Conservation (phyloP, 2,329 filamentous ascomycete species). For the Xylariaceae sp. region DNA sequence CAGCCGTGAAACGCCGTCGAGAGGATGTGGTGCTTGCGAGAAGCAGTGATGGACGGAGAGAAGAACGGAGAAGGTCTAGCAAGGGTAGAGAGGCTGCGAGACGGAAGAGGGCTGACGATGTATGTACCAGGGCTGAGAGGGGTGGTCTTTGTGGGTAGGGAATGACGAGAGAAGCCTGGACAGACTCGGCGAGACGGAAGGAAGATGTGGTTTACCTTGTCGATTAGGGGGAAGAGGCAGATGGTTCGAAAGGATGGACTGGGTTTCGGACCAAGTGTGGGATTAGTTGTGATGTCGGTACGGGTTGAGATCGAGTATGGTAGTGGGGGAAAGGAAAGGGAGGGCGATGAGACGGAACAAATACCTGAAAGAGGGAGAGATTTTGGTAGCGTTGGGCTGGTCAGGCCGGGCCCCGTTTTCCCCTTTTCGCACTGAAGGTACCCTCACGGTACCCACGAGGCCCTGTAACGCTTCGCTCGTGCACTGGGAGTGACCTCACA, state of each 20-base stretch:
- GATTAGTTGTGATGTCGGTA: neutral
- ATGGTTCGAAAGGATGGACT: neutral
- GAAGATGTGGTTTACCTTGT: neutral
- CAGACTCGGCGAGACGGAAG: neutral
- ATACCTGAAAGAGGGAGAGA: constrained; percentile 16
- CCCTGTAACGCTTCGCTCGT: neutral
- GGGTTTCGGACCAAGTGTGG: neutral
- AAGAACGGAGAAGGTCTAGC: neutral
- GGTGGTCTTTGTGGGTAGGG: no score
- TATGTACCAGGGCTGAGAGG: constrained; percentile 10
- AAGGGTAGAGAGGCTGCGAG: constrained; percentile 7
- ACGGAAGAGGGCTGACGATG: constrained; percentile 1
- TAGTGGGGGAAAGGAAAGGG: constrained; percentile 24
- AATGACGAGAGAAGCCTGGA: neutral
- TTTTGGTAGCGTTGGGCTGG: constrained; percentile 16
- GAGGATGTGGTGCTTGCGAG: constrained; percentile 5
- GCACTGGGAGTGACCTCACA: neutral
- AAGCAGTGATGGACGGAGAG: neutral
- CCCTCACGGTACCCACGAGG: neutral
- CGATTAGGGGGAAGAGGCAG: neutral
- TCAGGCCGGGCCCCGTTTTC: neutral
- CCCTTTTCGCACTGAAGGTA: neutral
- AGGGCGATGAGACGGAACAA: constrained; percentile 16
- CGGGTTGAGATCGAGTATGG: constrained; percentile 5
- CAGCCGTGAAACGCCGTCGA: constrained; percentile 28